Base-by-base conservation (phyloP, 2,329 filamentous ascomycete genomes). In the Claviceps lovelessii region DNA sequence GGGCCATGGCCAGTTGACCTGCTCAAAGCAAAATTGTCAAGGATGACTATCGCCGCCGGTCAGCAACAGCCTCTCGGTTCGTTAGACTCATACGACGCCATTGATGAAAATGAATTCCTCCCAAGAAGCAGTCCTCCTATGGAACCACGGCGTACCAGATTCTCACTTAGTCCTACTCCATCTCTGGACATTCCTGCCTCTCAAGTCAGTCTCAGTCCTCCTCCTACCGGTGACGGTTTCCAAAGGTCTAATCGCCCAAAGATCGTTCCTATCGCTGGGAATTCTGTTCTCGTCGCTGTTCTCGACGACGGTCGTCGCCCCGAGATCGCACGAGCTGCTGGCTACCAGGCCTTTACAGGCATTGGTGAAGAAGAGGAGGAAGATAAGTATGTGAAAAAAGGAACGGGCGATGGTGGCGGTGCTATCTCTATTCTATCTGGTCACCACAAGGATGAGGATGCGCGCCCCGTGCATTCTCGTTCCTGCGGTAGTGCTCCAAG, bases 231-330 rank as follows among this genome's bases (percentile, higher is more conserved):
- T 63, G 62, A 62, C 64, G 60, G 61, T 75, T 61, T 76, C 77
- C 65, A 68, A 67, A 73, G 72, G 65, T 75, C 73, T 73, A 70
- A 73, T 74, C 70, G 69, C 59, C 72, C 65, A 62, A 81, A 80
- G 77, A 70, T 76, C 58, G 73, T 69, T 60, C 73, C 78, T 46
- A 80, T 72, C 62, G 78, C 79, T 64, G 80, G 78, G 61, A 82
- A 86, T 76, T 79, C 75, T 61, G 81, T 88, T 59, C 75, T 91
- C 67, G 76, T 91, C 58, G 70, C 73, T 55, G 74, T 76, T 66
- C 76, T 90, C 72, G 79, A 73, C 61, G 79, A 74, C 64, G 80
- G 82, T 63, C 81, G 81, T 63, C 74, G 74, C 60, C 81, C 79
- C 52, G 83, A 89, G 52, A 78, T 88, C 63, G 83, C 83, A 56